Evolutionary conservation across 768 basidiomycete species (phyloP).

Genomic region (Russula sp.): DNA sequence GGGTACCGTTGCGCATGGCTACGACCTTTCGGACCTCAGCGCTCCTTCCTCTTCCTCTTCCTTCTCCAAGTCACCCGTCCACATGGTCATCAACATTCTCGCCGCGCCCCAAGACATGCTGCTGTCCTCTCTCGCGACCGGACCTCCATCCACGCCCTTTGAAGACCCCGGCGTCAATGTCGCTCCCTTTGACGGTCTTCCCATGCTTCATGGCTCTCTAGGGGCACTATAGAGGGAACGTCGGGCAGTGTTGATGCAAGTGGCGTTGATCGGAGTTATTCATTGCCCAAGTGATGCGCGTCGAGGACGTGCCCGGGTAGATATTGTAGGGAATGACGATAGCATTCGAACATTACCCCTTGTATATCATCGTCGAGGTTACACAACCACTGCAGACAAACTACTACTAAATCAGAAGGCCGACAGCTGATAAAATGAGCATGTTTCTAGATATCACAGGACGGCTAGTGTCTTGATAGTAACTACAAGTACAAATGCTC

Average conservation of each 20-base stretch:
- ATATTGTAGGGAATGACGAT: constrained; percentile 29
- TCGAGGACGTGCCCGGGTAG: constrained; percentile 44
- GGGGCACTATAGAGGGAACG: constrained; percentile 52
- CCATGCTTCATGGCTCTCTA: constrained; percentile 56
- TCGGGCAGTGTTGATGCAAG: constrained; percentile 32
- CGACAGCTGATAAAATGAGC: constrained; percentile 19
- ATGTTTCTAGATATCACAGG: neutral
- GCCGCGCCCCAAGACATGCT: constrained; percentile 56
- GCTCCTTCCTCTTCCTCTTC: constrained; percentile 15
- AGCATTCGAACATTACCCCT: constrained; percentile 47
- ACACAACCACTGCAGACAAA: constrained; percentile 48
- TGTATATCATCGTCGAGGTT: constrained; percentile 60
- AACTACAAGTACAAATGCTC: constrained; percentile 22
- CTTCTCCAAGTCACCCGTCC: constrained; percentile 35
- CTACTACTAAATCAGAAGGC: constrained; percentile 23
- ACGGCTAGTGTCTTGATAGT: constrained; percentile 7
- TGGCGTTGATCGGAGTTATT: constrained; percentile 66
- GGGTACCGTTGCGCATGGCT: constrained; percentile 88
- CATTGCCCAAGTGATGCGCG: constrained; percentile 71
- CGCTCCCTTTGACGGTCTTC: constrained; percentile 53
- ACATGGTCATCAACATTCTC: constrained; percentile 80
- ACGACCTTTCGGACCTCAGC: constrained; percentile 41
- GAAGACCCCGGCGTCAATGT: constrained; percentile 38
- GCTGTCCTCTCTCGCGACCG: constrained; percentile 68
- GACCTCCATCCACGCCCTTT: constrained; percentile 67